A percentile compares a stretch with the other conserved stretches of the same genome.
Conservation (phyloP, 164 flowering plant genomes). For the Cinnamomum micranthum region DNA sequence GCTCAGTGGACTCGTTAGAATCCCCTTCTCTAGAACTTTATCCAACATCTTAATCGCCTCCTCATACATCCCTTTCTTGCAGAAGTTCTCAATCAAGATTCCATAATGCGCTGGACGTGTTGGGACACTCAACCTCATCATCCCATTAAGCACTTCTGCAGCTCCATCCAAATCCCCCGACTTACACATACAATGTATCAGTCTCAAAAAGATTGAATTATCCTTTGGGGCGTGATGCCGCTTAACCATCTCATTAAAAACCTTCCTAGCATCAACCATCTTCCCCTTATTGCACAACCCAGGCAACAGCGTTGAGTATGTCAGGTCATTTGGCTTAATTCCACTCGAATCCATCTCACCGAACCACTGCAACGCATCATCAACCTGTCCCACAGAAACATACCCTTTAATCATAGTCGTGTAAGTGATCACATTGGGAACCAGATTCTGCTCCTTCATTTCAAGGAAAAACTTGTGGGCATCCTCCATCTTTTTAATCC, state of each 20-base stretch:
- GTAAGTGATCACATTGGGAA: conserved; percentile 69
- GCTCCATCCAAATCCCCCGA: conserved; percentile 70
- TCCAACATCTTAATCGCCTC: conserved; percentile 63
- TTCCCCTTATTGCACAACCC: conserved; percentile 80
- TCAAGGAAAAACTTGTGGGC: conserved; percentile 73
- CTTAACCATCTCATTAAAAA: conserved; percentile 70
- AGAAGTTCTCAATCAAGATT: conserved; percentile 65
- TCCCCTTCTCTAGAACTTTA: conserved; percentile 70
- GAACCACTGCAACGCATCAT: conserved; percentile 62
- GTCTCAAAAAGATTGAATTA: conserved; percentile 53
- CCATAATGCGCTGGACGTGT: conserved; percentile 88
- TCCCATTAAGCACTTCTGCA: conserved; percentile 65
- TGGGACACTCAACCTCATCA: conserved; percentile 68
- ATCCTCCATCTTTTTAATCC: conserved; percentile 67
- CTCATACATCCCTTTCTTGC: conserved; percentile 59
- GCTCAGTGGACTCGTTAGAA: conserved; percentile 50
- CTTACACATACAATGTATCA: conserved; percentile 59
- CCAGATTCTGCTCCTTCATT: conserved; percentile 63
- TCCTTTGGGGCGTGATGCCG: conserved; percentile 62
- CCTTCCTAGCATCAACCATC: conserved; percentile 54
- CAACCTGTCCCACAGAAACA: conserved; percentile 53
- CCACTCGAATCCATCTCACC: conserved; percentile 68
- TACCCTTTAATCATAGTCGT: conserved; percentile 91
- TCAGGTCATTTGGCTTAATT: conserved; percentile 62
- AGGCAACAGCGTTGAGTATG: conserved; percentile 71